phyloP scores from a whole-genome alignment of 1,284 basidiomycete species.

The Sporisorium reilianum region DNA sequence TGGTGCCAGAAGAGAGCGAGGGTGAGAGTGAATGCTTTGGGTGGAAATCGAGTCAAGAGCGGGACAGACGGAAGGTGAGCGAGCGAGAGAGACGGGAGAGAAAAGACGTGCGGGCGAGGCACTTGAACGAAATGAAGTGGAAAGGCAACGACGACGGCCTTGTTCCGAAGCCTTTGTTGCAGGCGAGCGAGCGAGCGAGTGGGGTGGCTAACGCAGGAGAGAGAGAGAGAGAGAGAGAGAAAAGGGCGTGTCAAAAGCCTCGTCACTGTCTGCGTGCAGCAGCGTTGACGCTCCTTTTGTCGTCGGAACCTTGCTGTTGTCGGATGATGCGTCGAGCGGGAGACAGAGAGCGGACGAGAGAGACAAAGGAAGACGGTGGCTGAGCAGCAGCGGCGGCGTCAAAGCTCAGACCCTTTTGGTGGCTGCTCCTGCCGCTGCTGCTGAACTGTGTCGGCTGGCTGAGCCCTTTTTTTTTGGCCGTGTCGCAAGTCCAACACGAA shows the following conservation, averaged over 20 bases:
- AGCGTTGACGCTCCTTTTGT: neutral
- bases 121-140: constrained; percentile 1
- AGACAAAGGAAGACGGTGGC: neutral
- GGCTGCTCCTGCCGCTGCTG: no score
- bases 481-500: constrained; percentile 9
- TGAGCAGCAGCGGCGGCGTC: no score
- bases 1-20: neutral
- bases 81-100: neutral
- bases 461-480: neutral
- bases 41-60: neutral
- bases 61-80: neutral
- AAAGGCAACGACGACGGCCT: neutral
- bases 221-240: neutral
- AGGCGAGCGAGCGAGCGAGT: neutral
- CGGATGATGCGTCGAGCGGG: neutral
- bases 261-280: neutral
- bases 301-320: no score
- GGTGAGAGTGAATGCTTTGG: neutral
- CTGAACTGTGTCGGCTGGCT: no score
- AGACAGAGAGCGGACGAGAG: no score
- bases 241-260: neutral
- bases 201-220: neutral
- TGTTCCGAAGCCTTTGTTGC: neutral
- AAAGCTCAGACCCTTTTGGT: constrained; percentile 3
- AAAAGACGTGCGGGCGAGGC: neutral